Percentiles rank a stretch among this genome's conserved stretches.
These are phyloP conservation scores for Amphibolis antarctica DNA, from an alignment of 106 monocot species.

Conservation along the genomic window DNA sequence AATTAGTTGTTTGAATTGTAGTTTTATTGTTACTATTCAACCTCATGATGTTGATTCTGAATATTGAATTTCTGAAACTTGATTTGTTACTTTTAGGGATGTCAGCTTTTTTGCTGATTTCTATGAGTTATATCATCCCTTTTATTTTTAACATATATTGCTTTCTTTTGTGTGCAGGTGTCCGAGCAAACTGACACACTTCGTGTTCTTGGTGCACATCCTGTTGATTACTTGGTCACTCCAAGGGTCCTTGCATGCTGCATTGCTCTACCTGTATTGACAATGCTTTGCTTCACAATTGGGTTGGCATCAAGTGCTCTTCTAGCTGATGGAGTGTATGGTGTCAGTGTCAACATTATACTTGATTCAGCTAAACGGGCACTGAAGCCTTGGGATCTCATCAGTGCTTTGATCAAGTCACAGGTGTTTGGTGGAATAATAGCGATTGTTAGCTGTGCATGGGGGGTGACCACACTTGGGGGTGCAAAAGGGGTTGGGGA, in stretches of 20 bases:
- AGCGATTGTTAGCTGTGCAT: constrained; percentile 77
- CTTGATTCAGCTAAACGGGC: constrained; percentile 64
- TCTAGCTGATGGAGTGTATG: constrained; percentile 61
- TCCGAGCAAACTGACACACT: constrained; percentile 54
- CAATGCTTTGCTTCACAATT: constrained; percentile 52
- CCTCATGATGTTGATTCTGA: too few species aligned
- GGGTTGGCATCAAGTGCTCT: constrained; percentile 67
- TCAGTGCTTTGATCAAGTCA: constrained; percentile 79
- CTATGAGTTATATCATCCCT: not conserved
- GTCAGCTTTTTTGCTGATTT: too few species aligned
- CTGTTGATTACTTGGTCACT: constrained; percentile 16
- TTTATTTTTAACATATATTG: not conserved
- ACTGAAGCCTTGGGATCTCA: constrained; percentile 19
- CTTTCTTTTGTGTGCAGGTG: constrained; percentile 11
- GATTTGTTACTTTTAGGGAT: too few species aligned
- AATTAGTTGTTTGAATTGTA: too few species aligned
- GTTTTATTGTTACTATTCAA: too few species aligned
- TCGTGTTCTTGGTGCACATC: constrained; percentile 54
- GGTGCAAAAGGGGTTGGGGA: constrained; percentile 28
- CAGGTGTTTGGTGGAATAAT: constrained; percentile 75
- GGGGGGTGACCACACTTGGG: constrained; percentile 68
- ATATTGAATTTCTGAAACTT: too few species aligned
- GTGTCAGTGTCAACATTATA: constrained; percentile 70
- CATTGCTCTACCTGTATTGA: constrained; percentile 56
- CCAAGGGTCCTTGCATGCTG: constrained; percentile 70